Conservation (phyloP, 2,329 filamentous ascomycete genomes). For the Bipolaris sorokiniana region DNA sequence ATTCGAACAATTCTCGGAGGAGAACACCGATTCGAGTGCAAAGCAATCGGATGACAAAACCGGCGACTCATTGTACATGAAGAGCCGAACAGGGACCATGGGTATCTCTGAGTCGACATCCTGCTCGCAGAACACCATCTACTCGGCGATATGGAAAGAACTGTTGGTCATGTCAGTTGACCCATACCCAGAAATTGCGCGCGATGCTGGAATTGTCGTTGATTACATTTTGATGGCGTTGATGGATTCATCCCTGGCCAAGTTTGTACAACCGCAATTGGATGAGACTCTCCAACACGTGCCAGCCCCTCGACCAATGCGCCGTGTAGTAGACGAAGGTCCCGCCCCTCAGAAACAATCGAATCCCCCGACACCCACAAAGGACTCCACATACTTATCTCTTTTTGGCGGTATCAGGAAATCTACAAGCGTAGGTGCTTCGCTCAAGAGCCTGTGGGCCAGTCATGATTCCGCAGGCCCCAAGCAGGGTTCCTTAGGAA, state of each 20-base stretch:
- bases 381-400: slow-evolving; percentile 63
- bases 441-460: slow-evolving; percentile 66
- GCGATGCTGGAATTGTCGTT: slow-evolving; percentile 81
- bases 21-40: slow-evolving; percentile 56
- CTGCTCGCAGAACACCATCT: slow-evolving; percentile 82
- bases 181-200: slow-evolving; percentile 89
- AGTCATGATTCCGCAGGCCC: slow-evolving; percentile 40
- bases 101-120: slow-evolving; percentile 21
- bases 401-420: slow-evolving; percentile 65
- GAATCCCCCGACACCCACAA: slow-evolving; percentile 57
- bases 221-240: slow-evolving; percentile 83
- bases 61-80: slow-evolving; percentile 39
- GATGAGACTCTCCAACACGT: slow-evolving; percentile 66
- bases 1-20: slow-evolving; percentile 87
- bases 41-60: slow-evolving; percentile 32
- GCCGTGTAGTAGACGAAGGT: slow-evolving; percentile 37
- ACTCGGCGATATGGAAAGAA: slow-evolving; percentile 93
- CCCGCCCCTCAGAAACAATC: slow-evolving; percentile 53
- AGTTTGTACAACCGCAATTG: slow-evolving; percentile 72
- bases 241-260: slow-evolving; percentile 75
- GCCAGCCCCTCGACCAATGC: slow-evolving; percentile 56
- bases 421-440: slow-evolving; percentile 69
- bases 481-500: slow-evolving; percentile 39
- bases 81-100: slow-evolving; percentile 26
- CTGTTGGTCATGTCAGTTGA: slow-evolving; percentile 89